Evolutionary conservation across 768 basidiomycete genomes (phyloP).

Genomic region (Lanmaoa pseudosensibilis): DNA sequence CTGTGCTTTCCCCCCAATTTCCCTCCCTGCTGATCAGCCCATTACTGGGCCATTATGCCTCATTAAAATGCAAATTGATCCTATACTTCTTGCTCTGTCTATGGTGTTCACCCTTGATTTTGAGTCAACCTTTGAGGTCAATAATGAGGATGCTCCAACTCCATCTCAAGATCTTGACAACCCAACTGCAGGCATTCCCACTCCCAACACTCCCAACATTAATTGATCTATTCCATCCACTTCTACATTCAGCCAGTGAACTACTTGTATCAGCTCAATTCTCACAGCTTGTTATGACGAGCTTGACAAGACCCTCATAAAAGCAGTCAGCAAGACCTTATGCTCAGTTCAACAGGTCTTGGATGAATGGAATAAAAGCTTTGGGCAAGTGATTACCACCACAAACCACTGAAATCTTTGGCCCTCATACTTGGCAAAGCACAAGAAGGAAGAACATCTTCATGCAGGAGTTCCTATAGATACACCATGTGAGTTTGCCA

Average conservation of each 20-base stretch:
- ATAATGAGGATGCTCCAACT: too few species aligned
- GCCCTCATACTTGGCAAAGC: not conserved
- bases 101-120: too few species aligned
- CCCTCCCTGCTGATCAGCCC: too few species aligned
- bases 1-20: too few species aligned
- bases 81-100: too few species aligned
- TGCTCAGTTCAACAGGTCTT: not conserved
- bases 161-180: too few species aligned
- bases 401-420: slow-evolving; percentile 9
- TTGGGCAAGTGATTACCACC: not conserved
- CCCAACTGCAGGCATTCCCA: too few species aligned
- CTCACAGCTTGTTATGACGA: not conserved
- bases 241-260: not conserved
- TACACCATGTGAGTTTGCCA: not conserved
- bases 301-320: slow-evolving; percentile 1
- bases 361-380: slow-evolving; percentile 3
- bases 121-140: too few species aligned
- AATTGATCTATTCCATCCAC: not conserved
- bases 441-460: not conserved
- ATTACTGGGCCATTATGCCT: too few species aligned
- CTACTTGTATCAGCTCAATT: not conserved
- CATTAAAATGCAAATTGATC: too few species aligned
- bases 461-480: not conserved
- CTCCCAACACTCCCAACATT: too few species aligned
- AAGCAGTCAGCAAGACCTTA: not conserved